Base-by-base conservation (phyloP, 2,329 filamentous ascomycete species). In the Dactylella cylindrospora region DNA sequence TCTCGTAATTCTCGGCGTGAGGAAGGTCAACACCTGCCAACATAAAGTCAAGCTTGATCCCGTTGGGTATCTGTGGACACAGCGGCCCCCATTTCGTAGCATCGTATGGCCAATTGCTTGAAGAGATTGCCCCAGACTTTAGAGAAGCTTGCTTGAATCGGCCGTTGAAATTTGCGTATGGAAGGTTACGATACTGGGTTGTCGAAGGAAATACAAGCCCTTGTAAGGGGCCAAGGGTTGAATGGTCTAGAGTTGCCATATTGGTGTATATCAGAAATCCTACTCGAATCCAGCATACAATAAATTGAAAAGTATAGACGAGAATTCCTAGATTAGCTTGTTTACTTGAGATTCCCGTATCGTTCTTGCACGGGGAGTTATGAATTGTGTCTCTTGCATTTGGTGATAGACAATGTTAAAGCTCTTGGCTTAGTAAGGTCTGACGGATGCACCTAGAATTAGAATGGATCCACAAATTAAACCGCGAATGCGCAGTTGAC, bases 21-120 rank as follows among this genome's bases (percentile, higher is more conserved):
- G 39, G 33, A 3, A 61, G 19, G 19, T 61, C 54, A n/a, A 43
- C 47, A 3, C 54, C 54, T 3, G 40, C 47, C 12, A 61, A 47
- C 9, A 47, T 47, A n/a, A 61, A 61, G 19, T 61, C 54, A 22
- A 52, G 31, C 22, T 61, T 52, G 15, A 66, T 66, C 9, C 67
- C 69, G 15, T 68, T 69, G 33, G 65, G 68, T 25, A 70, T 67
- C 10, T 74, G 73, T 6, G 73, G 72, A 66, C 72, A 74, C 22
- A 70, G 70, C 26, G 72, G 72, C 2, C 73, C 73, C 55, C 71
- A 71, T 17, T 59, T 52, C 1, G 71, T 73, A 1, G 71, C 72
- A 55, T 74, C 69, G 31, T 69, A 70, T 0, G 67, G 51, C 5
- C 44, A 62, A 13, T 66, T 52, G 2, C 47, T 4, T 4, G n/a